Base-by-base conservation (phyloP, 352 stramenopile genomes). In the Globisporangium emineosum region DNA sequence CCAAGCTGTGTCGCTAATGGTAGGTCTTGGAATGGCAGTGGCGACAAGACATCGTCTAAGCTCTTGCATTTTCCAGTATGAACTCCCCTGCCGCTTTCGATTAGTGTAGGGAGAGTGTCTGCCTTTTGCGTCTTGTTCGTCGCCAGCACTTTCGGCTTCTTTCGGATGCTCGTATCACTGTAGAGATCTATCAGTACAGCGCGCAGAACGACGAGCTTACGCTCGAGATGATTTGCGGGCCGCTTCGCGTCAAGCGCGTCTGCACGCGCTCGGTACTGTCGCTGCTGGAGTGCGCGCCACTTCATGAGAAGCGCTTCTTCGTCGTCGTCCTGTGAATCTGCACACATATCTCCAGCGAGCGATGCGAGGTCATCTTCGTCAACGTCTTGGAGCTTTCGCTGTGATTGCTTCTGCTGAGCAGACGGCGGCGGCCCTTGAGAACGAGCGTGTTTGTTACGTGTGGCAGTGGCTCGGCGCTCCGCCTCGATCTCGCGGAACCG, bases 1-100 rank as follows among this genome's bases (percentile, higher is more conserved):
- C 69, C 78, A 5, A 92, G 60, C 60, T 94, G 86, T 5, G 73
- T 82, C 32, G 69, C 33, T 12, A 70, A 32, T 0, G 85, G 66
- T 0, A 88, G 42, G 3, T 88, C 78, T 3, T 76, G 64, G 17
- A 91, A 49, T 0, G 66, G 45, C 13, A 79, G 57, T 12, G 78
- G 68, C 2, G 50, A 32, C 12, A 55, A 42, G 23, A 21, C n/a
- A 25, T 68, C 68, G 5, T 43, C 42, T 33, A 57, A 2, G 42
- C 30, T 49, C 25, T 57, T 52, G 23, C 23, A 27, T 58, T 73
- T 17, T 25, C n/a, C 45, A 9, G 10, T 2, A 8, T 45, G 23
- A 17, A 13, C 12, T 12, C 35, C 13, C 13, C 19, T 13, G 12
- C 33, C 33, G 29, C 23, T 40, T 49, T 25, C 23, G 15, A 32